Percentiles rank a stretch among this genome's conserved stretches.
These are phyloP conservation scores for Lipomyces kockii DNA, from an alignment of 805 yeast species.

Conservation along the genomic window DNA sequence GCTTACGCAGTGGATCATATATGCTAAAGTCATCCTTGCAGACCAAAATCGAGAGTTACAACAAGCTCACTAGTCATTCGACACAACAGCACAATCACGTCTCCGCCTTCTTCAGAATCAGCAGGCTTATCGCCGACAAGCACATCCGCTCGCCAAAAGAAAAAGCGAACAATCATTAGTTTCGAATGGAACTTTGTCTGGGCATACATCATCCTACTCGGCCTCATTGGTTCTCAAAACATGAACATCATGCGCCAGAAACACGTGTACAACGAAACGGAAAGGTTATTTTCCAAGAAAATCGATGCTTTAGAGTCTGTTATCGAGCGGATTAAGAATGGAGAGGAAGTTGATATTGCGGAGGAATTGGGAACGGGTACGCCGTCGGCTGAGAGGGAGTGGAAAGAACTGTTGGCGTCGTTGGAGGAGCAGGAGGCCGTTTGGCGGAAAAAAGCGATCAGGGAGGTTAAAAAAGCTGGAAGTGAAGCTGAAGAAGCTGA, in stretches of 20 bases:
- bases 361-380: slow-evolving; percentile 33
- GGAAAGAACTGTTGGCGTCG: slow-evolving; percentile 23
- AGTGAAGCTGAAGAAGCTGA: not conserved
- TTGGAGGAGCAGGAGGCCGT: slow-evolving; percentile 24
- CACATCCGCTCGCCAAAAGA: not conserved
- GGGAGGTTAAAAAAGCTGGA: not conserved
- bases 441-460: slow-evolving; percentile 7
- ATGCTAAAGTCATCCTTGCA: not conserved
- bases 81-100: not conserved
- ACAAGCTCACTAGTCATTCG: not conserved
- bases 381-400: slow-evolving; percentile 28
- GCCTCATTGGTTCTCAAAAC: slow-evolving; percentile 31
- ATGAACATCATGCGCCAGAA: slow-evolving; percentile 33
- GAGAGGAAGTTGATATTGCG: slow-evolving; percentile 26
- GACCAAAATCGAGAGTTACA: not conserved
- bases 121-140: not conserved
- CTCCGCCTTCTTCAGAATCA: not conserved
- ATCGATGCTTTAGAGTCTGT: slow-evolving; percentile 23
- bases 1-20: not conserved
- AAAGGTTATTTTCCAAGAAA: slow-evolving; percentile 17
- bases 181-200: slow-evolving; percentile 30
- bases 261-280: slow-evolving; percentile 18
- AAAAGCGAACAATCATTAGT: not conserved
- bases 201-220: slow-evolving; percentile 27
- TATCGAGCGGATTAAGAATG: slow-evolving; percentile 13